Base-by-base conservation (phyloP, 2,329 filamentous ascomycete genomes). In the Botrytis squamosa region DNA sequence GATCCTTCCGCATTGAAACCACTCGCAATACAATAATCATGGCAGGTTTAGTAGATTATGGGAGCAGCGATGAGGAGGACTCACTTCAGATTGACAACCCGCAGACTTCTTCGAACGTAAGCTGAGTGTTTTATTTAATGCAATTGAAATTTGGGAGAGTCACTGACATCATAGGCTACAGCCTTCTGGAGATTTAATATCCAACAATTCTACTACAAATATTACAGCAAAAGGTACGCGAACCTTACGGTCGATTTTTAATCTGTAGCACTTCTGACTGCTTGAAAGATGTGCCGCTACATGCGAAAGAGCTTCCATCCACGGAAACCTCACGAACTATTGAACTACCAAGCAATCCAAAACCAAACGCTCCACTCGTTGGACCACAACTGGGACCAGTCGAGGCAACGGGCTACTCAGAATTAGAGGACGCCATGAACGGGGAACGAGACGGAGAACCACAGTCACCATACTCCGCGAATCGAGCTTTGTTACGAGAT, bases 401-500 rank as follows among this genome's bases (percentile, higher is more conserved):
- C n/a, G 75, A 78, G 46, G 57, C 69, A 22, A 36, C 46, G 4
- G 65, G 55, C 40, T 46, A 65, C 46, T 42, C 67, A 33, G 64
- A 74, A 62, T 29, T 52, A 46, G 65, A 70, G 38, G 20, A 67
- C 59, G 22, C 40, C 18, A 44, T 67, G 55, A 44, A 62, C 5
- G 77, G 80, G 46, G 80, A 80, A 10, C 79, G 82, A 22, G 78
- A 79, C 14, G 78, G 80, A 20, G 77, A 80, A 46, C 74, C 74
- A 49, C 77, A 78, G 72, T 95, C 92, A 1, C 92, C 92, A 1
- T 93, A 94, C 83, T 88, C 90, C 1, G 84, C 88, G 65, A 88
- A 86, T 75, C 90, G 92, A 76, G 85, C 89, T 42, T 83, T 90
- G 36, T 84, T 94, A 25, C 91, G 91, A 77, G 88, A 91, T 78